Evolutionary conservation across 768 basidiomycete genomes (phyloP).

Genomic region (Russula foetens): DNA sequence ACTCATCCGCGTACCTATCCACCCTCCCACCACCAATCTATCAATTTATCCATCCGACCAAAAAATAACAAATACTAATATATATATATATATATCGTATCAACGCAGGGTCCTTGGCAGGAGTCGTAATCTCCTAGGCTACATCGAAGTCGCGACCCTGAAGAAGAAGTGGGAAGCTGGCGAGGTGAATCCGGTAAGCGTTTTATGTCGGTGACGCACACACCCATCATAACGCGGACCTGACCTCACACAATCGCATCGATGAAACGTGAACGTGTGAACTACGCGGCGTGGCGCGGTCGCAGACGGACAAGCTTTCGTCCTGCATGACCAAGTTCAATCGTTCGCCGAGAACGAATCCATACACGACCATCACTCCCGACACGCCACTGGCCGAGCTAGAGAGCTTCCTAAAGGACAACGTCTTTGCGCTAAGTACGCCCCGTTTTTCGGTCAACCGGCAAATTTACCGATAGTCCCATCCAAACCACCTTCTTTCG

Average conservation of each 20-base stretch:
- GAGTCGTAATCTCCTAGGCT: slow-evolving; percentile 70
- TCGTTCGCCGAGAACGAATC: slow-evolving; percentile 45
- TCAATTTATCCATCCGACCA: too few relatives aligned
- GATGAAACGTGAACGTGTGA: too few relatives aligned
- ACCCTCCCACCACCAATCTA: neutral
- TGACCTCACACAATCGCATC: too few relatives aligned
- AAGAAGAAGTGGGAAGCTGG: slow-evolving; percentile 76
- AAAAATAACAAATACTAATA: too few relatives aligned
- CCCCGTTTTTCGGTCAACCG: neutral
- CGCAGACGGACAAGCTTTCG: slow-evolving; percentile 61
- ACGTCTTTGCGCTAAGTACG: slow-evolving; percentile 72
- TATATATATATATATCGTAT: neutral
- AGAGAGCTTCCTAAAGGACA: slow-evolving; percentile 65
- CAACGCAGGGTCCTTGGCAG: slow-evolving; percentile 62
- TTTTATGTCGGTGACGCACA: neutral
- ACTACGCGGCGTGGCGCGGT: too few relatives aligned
- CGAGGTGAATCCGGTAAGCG: slow-evolving; percentile 59
- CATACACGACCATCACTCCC: slow-evolving; percentile 78
- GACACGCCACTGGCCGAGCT: slow-evolving; percentile 69
- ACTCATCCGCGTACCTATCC: neutral
- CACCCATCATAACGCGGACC: too few relatives aligned
- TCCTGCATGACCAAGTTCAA: slow-evolving; percentile 70
- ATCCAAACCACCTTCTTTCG: too few relatives aligned
- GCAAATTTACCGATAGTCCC: too few relatives aligned
- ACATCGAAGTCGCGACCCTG: slow-evolving; percentile 67